Conservation (phyloP, 1,139 yeast species). For the Hyphopichia buzzinii region DNA sequence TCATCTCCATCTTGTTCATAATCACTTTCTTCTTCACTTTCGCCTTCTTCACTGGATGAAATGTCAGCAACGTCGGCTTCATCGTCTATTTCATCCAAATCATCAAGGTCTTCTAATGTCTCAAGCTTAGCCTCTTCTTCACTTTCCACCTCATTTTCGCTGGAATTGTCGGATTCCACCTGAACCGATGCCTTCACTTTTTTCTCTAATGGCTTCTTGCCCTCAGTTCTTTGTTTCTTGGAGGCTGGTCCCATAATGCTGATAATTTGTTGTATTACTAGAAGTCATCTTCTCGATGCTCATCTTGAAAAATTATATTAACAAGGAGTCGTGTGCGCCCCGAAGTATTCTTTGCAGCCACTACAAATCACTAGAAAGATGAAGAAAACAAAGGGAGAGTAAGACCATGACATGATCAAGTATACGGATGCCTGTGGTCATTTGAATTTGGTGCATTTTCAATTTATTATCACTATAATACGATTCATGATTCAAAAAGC, state of each 20-base stretch:
- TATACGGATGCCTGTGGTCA: too few relatives aligned
- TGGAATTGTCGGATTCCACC: conserved; percentile 7
- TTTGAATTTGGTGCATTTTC: too few relatives aligned
- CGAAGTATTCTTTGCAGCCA: not conserved
- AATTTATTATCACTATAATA: too few relatives aligned
- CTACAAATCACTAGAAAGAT: not conserved
- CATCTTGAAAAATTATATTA: conserved; percentile 1
- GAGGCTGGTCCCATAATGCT: conserved; percentile 14
- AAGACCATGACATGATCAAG: too few relatives aligned
- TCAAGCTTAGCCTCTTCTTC: conserved; percentile 8
- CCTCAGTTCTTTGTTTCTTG: conserved; percentile 17
- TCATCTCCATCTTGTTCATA: conserved; percentile 24
- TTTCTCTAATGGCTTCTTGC: conserved; percentile 6
- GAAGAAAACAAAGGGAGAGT: not conserved
- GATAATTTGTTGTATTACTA: not conserved
- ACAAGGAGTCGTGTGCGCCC: not conserved
- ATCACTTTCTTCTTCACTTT: conserved; percentile 17
- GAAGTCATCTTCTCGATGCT: not conserved
- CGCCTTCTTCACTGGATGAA: conserved; percentile 15
- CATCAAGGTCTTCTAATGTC: conserved; percentile 10
- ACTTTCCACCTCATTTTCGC: conserved; percentile 2
- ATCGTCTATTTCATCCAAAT: conserved; percentile 12
- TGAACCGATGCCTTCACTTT: conserved; percentile 6
- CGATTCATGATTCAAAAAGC: too few relatives aligned
- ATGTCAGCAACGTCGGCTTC: conserved; percentile 11